A percentile compares a stretch with the other conserved stretches of the same genome.
Conservation (phyloP, 805 yeast species). For the Saccharomycopsis schoenii region DNA sequence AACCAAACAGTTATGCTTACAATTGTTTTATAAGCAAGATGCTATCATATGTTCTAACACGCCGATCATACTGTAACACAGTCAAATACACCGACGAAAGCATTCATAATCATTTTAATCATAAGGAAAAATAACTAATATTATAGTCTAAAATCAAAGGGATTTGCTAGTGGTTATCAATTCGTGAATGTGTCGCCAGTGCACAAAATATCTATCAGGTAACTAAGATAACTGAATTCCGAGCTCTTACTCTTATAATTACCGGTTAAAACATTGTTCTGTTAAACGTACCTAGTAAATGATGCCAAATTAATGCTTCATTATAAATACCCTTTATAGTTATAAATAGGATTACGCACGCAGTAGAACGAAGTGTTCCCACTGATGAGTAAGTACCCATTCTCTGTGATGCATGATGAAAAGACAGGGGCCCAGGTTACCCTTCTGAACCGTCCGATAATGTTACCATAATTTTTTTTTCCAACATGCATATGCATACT, state of each 20-base stretch:
- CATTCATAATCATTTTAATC: no score
- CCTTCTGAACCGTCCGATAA: not conserved
- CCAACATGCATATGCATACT: constrained; percentile 2
- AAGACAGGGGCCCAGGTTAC: not conserved
- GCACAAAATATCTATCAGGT: no score
- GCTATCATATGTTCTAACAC: no score
- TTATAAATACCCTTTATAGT: not conserved
- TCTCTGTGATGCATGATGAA: not conserved
- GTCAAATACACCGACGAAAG: no score
- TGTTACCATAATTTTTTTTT: not conserved
- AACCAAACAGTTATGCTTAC: no score
- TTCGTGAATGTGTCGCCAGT: no score
- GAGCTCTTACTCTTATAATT: not conserved
- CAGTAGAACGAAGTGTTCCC: not conserved
- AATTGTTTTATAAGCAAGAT: no score
- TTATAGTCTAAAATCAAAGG: no score
- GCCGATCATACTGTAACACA: no score
- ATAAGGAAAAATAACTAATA: no score
- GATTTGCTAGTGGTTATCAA: no score
- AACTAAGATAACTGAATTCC: not conserved
- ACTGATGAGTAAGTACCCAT: not conserved
- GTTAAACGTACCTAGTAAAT: no score
- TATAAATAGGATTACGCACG: not conserved
- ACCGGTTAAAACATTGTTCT: not conserved
- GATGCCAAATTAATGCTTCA: not conserved